phyloP scores from a whole-genome alignment of 2,329 filamentous ascomycete genomes.

The Sphaerulina populicola region DNA sequence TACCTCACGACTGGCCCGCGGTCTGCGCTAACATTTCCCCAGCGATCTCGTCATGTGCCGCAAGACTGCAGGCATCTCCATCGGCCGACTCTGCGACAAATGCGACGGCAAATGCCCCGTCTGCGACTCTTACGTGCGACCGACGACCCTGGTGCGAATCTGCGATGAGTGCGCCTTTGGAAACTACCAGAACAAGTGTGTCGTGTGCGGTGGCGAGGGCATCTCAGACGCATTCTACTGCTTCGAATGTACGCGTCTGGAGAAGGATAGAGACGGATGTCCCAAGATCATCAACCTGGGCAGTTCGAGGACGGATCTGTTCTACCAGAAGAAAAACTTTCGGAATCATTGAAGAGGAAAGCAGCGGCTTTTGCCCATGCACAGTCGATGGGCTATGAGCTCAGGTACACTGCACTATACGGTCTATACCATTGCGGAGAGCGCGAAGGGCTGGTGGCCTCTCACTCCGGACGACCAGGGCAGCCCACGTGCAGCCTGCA shows the following conservation, averaged over 20 bases:
- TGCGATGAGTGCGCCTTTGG: conserved; percentile 99
- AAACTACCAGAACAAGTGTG: conserved; percentile 99
- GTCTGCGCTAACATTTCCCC: conserved; percentile 14
- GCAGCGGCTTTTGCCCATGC: not conserved
- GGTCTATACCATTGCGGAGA: not conserved
- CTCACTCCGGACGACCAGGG: not conserved
- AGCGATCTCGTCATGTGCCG: conserved; percentile 99
- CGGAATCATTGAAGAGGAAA: conserved; percentile 44
- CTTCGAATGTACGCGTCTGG: conserved; percentile 93
- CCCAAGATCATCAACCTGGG: conserved; percentile 99
- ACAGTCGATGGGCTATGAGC: not conserved
- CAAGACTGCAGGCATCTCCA: conserved; percentile 94
- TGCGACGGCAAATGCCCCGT: conserved; percentile 99
- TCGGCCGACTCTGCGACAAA: conserved; percentile 98
- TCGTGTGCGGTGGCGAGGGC: conserved; percentile 95
- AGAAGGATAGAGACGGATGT: conserved; percentile 95
- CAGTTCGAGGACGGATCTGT: conserved; percentile 87
- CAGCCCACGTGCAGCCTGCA: not conserved
- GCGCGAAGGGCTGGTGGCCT: not conserved
- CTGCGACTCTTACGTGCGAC: conserved; percentile 97
- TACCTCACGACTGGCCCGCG: not conserved
- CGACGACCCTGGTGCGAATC: conserved; percentile 93
- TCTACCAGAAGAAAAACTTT: conserved; percentile 66
- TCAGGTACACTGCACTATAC: not conserved
- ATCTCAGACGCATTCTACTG: conserved; percentile 99